Base-by-base conservation (phyloP, 2,329 filamentous ascomycete species). In the Cercospora nicotianae region DNA sequence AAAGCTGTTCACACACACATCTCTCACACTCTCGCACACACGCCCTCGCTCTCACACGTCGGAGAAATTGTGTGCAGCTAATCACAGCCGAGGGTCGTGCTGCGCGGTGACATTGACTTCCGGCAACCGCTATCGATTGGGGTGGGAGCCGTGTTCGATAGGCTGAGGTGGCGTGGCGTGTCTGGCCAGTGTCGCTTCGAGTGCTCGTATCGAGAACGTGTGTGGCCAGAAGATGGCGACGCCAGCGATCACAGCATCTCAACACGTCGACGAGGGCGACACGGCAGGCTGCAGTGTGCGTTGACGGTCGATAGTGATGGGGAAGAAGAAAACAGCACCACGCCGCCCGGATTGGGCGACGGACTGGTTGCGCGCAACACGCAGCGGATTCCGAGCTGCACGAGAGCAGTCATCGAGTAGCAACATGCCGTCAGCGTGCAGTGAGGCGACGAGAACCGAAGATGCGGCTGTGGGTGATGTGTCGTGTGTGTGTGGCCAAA, bases 91-190 rank as follows among this genome's bases (percentile, higher is more conserved):
- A 70, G 64, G 66, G 64, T 63, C 36, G 55, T 55, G 64, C 61
- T 31, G 36, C 36, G 28, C 51, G 39, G 60, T 63, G 48, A 59
- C 42, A 67, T 67, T 42, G 60, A 58, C 67, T 68, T 67, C 66
- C 69, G 67, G 66, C 69, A 70, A 60, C 66, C 60, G 31, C 30
- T 64, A 70, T 67, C 64, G 64, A 70, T 65, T 67, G 67, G 63
- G 60, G 53, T 51, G 55, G 45, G 60, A 48, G 66, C 61, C 63
- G 60, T 66, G 53, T 51, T 60, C 42, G 61, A 62, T 64, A 60
- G 57, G 57, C 67, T 31, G 39, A 53, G 60, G 57, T 53, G 64
- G 64, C 64, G 67, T 48, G 26, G 60, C 23, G 48, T 26, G 28
- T 58, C 48, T 39, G 51, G 51, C 62, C 62, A 58, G 51, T 64